phyloP scores from a whole-genome alignment of 2,329 filamentous ascomycete species.

The Davidsoniella eucalypti region DNA sequence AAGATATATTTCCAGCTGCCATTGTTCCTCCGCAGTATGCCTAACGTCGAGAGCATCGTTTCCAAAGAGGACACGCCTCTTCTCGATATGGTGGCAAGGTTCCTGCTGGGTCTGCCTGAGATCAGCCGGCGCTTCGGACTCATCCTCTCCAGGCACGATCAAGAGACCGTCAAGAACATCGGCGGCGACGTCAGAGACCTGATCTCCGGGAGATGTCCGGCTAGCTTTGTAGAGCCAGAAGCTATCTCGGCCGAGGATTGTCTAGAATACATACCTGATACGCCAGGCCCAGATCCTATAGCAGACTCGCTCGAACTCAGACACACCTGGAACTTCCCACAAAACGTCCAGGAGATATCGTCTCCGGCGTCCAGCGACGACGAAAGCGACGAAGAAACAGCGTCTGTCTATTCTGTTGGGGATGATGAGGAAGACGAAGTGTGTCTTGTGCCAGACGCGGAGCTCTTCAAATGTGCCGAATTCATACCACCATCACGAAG shows the following conservation, averaged over 20 bases:
- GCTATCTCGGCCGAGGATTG: neutral
- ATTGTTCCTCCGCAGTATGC: neutral
- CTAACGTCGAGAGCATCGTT: neutral
- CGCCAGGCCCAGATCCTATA: neutral
- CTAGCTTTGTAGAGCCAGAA: conserved; percentile 6
- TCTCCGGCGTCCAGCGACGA: neutral
- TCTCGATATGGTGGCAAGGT: conserved; percentile 4
- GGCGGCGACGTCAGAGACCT: conserved; percentile 7
- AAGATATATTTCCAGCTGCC: conserved; percentile 3
- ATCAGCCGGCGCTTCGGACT: conserved; percentile 6
- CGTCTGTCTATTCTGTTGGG: neutral
- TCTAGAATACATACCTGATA: conserved; percentile 3
- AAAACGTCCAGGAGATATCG: neutral
- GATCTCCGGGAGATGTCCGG: conserved; percentile 3
- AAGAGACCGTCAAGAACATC: conserved; percentile 1
- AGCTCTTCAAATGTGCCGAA: conserved; percentile 4
- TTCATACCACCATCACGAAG: neutral
- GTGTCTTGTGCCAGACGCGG: conserved; percentile 2
- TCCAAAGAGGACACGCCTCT: neutral
- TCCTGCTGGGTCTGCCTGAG: conserved; percentile 5
- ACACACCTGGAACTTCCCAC: conserved; percentile 6
- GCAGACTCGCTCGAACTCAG: conserved; percentile 5
- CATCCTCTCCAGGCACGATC: neutral
- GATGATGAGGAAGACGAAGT: neutral
- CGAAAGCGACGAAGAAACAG: neutral